A percentile compares a stretch with the other conserved stretches of the same genome.
Conservation (phyloP, 2,329 filamentous ascomycete genomes). For the Xenoacremonium recifei region DNA sequence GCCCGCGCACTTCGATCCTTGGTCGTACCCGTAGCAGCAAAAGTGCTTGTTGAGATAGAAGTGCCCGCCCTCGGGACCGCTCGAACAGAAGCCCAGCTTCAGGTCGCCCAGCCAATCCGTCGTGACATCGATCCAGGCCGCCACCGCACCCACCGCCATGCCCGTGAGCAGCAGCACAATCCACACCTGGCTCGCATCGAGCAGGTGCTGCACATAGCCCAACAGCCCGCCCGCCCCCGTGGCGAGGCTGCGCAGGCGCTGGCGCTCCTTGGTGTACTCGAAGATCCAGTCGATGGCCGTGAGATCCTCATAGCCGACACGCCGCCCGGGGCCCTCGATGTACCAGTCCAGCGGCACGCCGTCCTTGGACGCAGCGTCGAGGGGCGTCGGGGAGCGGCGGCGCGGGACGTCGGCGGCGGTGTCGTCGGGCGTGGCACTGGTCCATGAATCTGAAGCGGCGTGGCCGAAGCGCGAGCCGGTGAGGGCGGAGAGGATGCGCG, state of each 20-base stretch:
- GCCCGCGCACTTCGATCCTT: conserved; percentile 75
- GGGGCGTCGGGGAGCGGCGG: conserved; percentile 9
- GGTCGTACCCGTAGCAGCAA: conserved; percentile 90
- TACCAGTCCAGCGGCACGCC: conserved; percentile 73
- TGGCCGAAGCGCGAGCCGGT: conserved; percentile 23
- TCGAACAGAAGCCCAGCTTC: conserved; percentile 85
- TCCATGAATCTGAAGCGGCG: too few relatives aligned
- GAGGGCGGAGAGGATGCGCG: conserved; percentile 49
- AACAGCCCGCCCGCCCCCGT: conserved; percentile 67
- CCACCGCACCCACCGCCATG: conserved; percentile 77
- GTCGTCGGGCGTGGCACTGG: conserved; percentile 3
- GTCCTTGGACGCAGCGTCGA: conserved; percentile 40
- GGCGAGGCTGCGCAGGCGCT: conserved; percentile 75
- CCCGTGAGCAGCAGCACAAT: conserved; percentile 83
- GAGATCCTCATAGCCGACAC: conserved; percentile 93
- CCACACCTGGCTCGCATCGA: conserved; percentile 92
- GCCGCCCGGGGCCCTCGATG: conserved; percentile 79
- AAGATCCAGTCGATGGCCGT: conserved; percentile 99
- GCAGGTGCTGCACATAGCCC: conserved; percentile 68
- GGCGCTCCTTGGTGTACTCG: conserved; percentile 94
- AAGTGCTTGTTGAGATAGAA: conserved; percentile 92
- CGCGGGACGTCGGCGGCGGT: conserved; percentile 11
- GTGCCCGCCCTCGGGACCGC: conserved; percentile 69
- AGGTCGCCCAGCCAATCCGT: conserved; percentile 93
- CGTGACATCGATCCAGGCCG: conserved; percentile 84